Evolutionary conservation across 2,329 filamentous ascomycete genomes (phyloP).

Genomic region (Fusarium concolor): DNA sequence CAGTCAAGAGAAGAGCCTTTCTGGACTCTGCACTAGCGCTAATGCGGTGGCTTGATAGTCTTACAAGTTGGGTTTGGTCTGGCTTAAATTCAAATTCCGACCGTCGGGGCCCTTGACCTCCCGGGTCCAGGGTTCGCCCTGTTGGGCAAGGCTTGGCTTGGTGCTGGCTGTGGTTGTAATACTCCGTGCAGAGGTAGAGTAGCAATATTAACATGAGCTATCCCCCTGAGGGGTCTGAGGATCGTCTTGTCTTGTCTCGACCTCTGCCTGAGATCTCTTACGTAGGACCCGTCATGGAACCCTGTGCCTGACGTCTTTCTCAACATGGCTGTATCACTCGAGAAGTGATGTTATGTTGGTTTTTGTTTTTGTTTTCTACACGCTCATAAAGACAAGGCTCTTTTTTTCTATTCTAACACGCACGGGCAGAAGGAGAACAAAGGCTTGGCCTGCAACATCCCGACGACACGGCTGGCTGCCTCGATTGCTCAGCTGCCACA

Average conservation of each 20-base stretch:
- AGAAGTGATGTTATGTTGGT: background rate
- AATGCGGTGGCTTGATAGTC: constrained; percentile 42
- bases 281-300: constrained; percentile 35
- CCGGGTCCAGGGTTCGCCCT: constrained; percentile 23
- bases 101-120: constrained; percentile 33
- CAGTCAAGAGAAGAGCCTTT: background rate
- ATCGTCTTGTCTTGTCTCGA: constrained; percentile 28
- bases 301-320: constrained; percentile 29
- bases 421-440: constrained; percentile 23
- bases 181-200: background rate
- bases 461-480: constrained; percentile 31
- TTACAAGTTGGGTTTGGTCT: constrained; percentile 37
- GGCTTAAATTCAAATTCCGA: constrained; percentile 41
- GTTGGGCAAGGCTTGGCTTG: constrained; percentile 6
- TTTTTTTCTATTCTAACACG: background rate
- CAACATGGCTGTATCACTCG: constrained; percentile 21
- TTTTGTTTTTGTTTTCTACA: constrained; percentile 1
- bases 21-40: constrained; percentile 31
- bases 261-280: constrained; percentile 28
- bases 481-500: constrained; percentile 20
- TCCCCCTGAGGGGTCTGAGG: constrained; percentile 26
- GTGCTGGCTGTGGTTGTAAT: background rate
- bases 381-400: background rate
- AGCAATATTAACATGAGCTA: constrained; percentile 40
- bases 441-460: constrained; percentile 36